A percentile compares a stretch with the other conserved stretches of the same genome.
phyloP scores from a whole-genome alignment of 2,329 filamentous ascomycete genomes.

The Aschersonia sp. region DNA sequence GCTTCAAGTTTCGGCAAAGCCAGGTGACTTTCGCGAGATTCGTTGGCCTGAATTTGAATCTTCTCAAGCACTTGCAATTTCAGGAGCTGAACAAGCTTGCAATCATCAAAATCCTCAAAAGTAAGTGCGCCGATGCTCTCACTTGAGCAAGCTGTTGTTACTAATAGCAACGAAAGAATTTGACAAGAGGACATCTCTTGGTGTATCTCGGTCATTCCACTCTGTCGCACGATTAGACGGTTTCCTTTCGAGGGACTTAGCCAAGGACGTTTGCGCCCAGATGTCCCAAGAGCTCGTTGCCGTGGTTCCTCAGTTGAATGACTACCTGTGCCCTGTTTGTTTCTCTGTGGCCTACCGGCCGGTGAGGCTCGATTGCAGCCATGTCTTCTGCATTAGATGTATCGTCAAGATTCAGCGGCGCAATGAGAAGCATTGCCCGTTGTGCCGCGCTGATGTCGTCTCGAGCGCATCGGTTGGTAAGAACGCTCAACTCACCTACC shows the following conservation, averaged over 20 bases:
- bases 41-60: slow-evolving; percentile 54
- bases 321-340: slow-evolving; percentile 73
- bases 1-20: slow-evolving; percentile 55
- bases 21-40: slow-evolving; percentile 52
- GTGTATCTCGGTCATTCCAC: slow-evolving; percentile 50
- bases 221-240: slow-evolving; percentile 41
- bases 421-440: slow-evolving; percentile 53
- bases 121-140: slow-evolving; percentile 25
- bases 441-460: slow-evolving; percentile 61
- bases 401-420: slow-evolving; percentile 66
- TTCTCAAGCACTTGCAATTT: slow-evolving; percentile 72
- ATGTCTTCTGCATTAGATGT: slow-evolving; percentile 75
- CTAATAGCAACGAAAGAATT: slow-evolving; percentile 42
- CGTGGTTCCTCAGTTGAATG: slow-evolving; percentile 67
- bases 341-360: slow-evolving; percentile 69
- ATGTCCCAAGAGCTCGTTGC: slow-evolving; percentile 59
- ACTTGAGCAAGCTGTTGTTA: background rate
- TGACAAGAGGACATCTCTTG: slow-evolving; percentile 69
- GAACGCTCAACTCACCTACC: slow-evolving; percentile 7
- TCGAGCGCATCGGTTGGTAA: slow-evolving; percentile 53
- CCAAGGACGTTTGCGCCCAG: slow-evolving; percentile 61
- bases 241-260: slow-evolving; percentile 52
- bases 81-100: slow-evolving; percentile 72
- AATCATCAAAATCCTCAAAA: slow-evolving; percentile 75
- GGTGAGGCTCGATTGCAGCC: slow-evolving; percentile 59